Percentiles rank a stretch among this genome's conserved stretches.
Conservation (phyloP, 352 stramenopile species). For the Pilasporangium apinafurcum region DNA sequence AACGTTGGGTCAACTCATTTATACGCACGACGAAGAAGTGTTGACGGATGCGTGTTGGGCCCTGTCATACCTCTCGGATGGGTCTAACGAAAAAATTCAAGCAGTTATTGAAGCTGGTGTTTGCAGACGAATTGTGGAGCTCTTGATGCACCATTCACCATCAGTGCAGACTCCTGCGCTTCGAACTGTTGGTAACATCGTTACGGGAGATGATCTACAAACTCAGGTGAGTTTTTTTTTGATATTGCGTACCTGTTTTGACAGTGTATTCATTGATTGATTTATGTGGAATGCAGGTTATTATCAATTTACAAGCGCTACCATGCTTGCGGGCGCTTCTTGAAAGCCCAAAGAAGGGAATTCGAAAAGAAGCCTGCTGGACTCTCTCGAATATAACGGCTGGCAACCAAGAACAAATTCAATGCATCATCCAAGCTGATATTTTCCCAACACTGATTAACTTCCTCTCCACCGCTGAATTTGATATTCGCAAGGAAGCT, state of each 20-base stretch:
- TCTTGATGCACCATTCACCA: conserved; percentile 82
- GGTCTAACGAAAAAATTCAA: conserved; percentile 99
- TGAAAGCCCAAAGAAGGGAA: conserved; percentile 95
- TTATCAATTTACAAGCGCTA: conserved; percentile 97
- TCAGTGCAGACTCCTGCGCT: conserved; percentile 81
- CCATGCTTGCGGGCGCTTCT: conserved; percentile 95
- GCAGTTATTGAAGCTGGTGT: conserved; percentile 97
- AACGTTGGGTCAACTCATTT: conserved; percentile 96
- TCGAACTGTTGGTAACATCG: conserved; percentile 96
- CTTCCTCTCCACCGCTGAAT: conserved; percentile 95
- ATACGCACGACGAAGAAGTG: conserved; percentile 97
- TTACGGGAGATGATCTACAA: conserved; percentile 98
- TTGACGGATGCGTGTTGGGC: conserved; percentile 99
- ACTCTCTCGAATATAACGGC: conserved; percentile 99
- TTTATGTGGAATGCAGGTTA: too few species aligned
- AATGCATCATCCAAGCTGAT: conserved; percentile 96
- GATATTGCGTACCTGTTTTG: not conserved
- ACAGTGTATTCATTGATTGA: not conserved
- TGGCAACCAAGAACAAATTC: conserved; percentile 98
- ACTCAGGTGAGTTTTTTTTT: too few species aligned
- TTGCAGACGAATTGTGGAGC: conserved; percentile 94
- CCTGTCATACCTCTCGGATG: conserved; percentile 97
- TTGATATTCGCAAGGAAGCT: conserved; percentile 90
- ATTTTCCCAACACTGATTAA: conserved; percentile 97
- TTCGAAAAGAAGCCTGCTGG: conserved; percentile 99